Evolutionary conservation across 2,329 filamentous ascomycete species (phyloP).

Genomic region (Aspergillus fructus): DNA sequence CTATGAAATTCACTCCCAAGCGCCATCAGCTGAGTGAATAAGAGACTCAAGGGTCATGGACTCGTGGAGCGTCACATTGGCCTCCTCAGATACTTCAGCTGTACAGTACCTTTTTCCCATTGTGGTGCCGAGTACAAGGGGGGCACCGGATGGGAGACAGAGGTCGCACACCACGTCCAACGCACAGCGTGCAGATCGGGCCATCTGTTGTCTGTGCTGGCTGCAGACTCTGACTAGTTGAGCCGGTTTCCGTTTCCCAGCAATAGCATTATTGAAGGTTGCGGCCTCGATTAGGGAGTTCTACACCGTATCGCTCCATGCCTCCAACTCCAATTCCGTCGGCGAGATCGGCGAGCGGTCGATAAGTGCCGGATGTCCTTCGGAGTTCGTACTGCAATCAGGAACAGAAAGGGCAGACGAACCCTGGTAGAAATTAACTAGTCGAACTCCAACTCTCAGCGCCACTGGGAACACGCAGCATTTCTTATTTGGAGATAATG

Average conservation of each 20-base stretch:
- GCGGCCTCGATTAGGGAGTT: neutral
- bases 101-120: neutral
- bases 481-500: neutral
- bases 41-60: neutral
- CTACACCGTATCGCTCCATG: neutral
- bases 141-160: neutral
- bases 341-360: neutral
- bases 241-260: neutral
- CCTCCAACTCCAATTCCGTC: neutral
- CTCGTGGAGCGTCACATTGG: neutral
- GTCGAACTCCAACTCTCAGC: neutral
- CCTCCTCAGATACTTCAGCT: neutral
- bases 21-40: neutral
- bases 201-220: neutral
- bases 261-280: neutral
- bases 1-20: neutral
- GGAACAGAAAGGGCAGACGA: neutral
- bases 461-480: neutral
- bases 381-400: neutral
- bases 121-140: neutral
- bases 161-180: neutral
- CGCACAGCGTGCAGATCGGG: constrained; percentile 3
- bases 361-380: neutral
- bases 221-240: neutral
- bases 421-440: too few relatives aligned